Conservation (phyloP, 2,329 filamentous ascomycete species). For the Dryadomyces quercus-mongolicae region DNA sequence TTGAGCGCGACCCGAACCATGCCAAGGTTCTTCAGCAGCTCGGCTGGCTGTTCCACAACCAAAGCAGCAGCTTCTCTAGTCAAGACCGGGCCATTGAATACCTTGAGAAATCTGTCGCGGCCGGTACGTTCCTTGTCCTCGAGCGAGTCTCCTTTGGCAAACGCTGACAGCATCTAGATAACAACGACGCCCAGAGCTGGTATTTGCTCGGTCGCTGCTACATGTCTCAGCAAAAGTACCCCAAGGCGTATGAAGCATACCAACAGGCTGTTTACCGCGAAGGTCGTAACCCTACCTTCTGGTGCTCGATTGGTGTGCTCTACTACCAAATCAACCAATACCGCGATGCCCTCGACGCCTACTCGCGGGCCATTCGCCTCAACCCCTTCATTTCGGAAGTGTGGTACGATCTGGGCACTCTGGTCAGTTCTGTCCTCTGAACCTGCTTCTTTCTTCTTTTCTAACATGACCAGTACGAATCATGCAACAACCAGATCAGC, state of each 20-base stretch:
- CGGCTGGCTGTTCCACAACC: slow-evolving; percentile 94
- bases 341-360: slow-evolving; percentile 91
- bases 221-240: slow-evolving; percentile 98
- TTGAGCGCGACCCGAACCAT: slow-evolving; percentile 90
- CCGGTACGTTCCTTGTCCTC: slow-evolving; percentile 47
- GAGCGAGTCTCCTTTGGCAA: slow-evolving; percentile 1
- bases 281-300: slow-evolving; percentile 95
- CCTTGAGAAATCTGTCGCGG: slow-evolving; percentile 87
- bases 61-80: slow-evolving; percentile 79
- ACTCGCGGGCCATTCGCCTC: slow-evolving; percentile 87
- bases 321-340: slow-evolving; percentile 99
- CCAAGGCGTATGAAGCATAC: slow-evolving; percentile 96
- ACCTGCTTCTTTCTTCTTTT: not conserved
- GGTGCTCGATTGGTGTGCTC: slow-evolving; percentile 97
- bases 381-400: slow-evolving; percentile 99
- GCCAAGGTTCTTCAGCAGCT: slow-evolving; percentile 97
- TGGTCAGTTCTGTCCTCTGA: slow-evolving; percentile 72
- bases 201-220: slow-evolving; percentile 95
- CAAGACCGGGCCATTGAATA: slow-evolving; percentile 97
- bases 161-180: slow-evolving; percentile 47
- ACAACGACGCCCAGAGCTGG: slow-evolving; percentile 95
- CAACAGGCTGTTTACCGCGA: slow-evolving; percentile 98
- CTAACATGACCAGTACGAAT: slow-evolving; percentile 65
- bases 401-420: slow-evolving; percentile 94
- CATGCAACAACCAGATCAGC: slow-evolving; percentile 95